phyloP scores from a whole-genome alignment of 768 basidiomycete genomes.

The Gloeophyllum trabeum region DNA sequence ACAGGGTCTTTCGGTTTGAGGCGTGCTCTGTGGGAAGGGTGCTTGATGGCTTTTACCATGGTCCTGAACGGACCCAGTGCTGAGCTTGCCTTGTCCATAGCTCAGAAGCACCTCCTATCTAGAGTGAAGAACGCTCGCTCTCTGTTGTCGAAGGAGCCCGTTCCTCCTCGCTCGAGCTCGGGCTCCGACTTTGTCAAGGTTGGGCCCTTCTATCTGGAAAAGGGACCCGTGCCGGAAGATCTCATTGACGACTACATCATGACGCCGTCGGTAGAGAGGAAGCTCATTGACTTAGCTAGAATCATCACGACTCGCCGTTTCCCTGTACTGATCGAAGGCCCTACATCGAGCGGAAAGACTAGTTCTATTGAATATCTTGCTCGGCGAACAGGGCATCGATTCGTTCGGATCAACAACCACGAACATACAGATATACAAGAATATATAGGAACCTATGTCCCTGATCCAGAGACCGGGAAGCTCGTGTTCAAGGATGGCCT shows the following conservation, averaged over 20 bases:
- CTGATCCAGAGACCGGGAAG: conserved; percentile 87
- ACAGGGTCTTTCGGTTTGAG: conserved; percentile 68
- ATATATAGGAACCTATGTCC: conserved; percentile 93
- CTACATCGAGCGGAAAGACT: conserved; percentile 96
- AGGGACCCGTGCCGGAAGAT: conserved; percentile 57
- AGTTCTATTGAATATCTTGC: conserved; percentile 95
- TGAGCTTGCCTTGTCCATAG: conserved; percentile 50
- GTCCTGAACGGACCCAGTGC: conserved; percentile 69
- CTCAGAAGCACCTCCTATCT: conserved; percentile 67
- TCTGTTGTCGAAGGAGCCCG: conserved; percentile 59
- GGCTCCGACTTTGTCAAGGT: conserved; percentile 63
- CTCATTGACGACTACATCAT: conserved; percentile 78
- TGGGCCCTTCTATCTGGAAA: conserved; percentile 85
- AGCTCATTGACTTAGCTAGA: conserved; percentile 89
- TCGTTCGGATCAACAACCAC: conserved; percentile 98
- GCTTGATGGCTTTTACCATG: conserved; percentile 97
- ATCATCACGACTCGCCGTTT: conserved; percentile 83
- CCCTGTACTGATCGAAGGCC: conserved; percentile 94
- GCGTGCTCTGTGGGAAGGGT: conserved; percentile 90
- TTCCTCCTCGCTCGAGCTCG: conserved; percentile 31
- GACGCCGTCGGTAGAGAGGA: conserved; percentile 89
- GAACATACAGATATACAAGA: conserved; percentile 99
- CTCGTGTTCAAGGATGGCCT: conserved; percentile 92
- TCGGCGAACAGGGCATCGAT: conserved; percentile 83
- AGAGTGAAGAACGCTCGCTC: conserved; percentile 76